These are phyloP conservation scores for Plasmodium gaboni DNA, from an alignment of 169 alveolate genomes.

Conservation along the genomic window DNA sequence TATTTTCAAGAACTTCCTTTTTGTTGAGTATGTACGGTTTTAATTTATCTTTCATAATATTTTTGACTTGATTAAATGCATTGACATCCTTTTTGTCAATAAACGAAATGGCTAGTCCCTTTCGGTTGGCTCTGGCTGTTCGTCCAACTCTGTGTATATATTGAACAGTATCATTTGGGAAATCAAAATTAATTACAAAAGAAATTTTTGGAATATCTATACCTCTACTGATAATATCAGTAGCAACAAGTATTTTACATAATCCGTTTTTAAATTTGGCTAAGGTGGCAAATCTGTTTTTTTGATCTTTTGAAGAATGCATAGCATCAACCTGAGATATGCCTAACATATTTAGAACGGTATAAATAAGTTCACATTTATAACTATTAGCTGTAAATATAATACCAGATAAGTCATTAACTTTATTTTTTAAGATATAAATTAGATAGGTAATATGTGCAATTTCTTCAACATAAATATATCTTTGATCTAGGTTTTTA, in stretches of 20 bases:
- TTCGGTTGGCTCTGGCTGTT: conserved; percentile 97
- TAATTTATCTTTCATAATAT: conserved; percentile 78
- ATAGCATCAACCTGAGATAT: conserved; percentile 93
- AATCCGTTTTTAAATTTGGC: conserved; percentile 95
- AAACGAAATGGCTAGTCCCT: conserved; percentile 94
- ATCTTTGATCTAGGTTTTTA: conserved; percentile 53
- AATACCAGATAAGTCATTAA: conserved; percentile 85
- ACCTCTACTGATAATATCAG: conserved; percentile 99
- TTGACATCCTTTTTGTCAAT: conserved; percentile 93
- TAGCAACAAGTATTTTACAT: conserved; percentile 92
- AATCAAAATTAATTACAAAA: conserved; percentile 95
- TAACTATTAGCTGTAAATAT: conserved; percentile 95
- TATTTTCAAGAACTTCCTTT: conserved; percentile 89
- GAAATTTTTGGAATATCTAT: conserved; percentile 97
- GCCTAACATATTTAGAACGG: conserved; percentile 93
- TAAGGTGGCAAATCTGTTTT: conserved; percentile 94
- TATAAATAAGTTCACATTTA: conserved; percentile 91
- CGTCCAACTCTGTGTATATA: conserved; percentile 98
- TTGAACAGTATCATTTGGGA: conserved; percentile 93
- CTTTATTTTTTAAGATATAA: conserved; percentile 36
- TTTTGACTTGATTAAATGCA: conserved; percentile 86
- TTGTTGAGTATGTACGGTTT: conserved; percentile 89
- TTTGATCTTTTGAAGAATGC: conserved; percentile 96
- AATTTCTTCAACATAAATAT: conserved; percentile 40
- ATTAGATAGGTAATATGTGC: conserved; percentile 59